phyloP scores from a whole-genome alignment of 371 early-diverging fungal species.

The Syncephalastrum racemosum region DNA sequence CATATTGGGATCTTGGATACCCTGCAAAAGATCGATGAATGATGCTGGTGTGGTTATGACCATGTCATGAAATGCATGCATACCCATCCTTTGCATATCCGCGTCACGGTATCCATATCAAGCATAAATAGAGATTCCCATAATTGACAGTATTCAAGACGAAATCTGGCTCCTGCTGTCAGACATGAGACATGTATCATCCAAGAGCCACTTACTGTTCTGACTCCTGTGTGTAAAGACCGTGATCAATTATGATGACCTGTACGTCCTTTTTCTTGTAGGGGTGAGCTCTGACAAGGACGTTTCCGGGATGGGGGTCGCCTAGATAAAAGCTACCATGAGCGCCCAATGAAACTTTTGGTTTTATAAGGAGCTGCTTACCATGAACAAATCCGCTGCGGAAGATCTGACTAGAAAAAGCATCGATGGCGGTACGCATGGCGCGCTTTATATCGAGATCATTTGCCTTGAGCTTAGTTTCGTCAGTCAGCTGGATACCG shows the following conservation, averaged over 20 bases:
- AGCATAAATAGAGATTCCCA: slow-evolving; percentile 86
- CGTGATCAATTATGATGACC: slow-evolving; percentile 88
- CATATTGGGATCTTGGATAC: slow-evolving; percentile 79
- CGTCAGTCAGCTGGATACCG: slow-evolving; percentile 66
- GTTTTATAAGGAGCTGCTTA: slow-evolving; percentile 13
- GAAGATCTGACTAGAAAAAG: slow-evolving; percentile 91
- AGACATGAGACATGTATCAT: slow-evolving; percentile 31
- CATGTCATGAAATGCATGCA: not conserved
- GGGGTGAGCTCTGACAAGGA: slow-evolving; percentile 78
- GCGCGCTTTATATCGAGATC: slow-evolving; percentile 50
- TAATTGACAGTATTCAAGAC: slow-evolving; percentile 77
- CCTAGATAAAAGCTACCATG: slow-evolving; percentile 21
- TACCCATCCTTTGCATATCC: slow-evolving; percentile 73
- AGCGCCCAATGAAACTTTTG: not conserved
- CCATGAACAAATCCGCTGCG: slow-evolving; percentile 87
- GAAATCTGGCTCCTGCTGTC: slow-evolving; percentile 47
- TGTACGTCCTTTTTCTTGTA: slow-evolving; percentile 41
- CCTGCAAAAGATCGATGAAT: slow-evolving; percentile 28
- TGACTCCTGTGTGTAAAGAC: slow-evolving; percentile 81
- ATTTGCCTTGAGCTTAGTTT: slow-evolving; percentile 34
- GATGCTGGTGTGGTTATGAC: not conserved
- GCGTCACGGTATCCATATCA: slow-evolving; percentile 60
- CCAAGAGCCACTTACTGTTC: slow-evolving; percentile 34
- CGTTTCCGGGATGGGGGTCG: slow-evolving; percentile 89
- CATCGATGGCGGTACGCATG: slow-evolving; percentile 77